Conservation (phyloP, 768 basidiomycete species). For the Neoboletus brunneissimus region DNA sequence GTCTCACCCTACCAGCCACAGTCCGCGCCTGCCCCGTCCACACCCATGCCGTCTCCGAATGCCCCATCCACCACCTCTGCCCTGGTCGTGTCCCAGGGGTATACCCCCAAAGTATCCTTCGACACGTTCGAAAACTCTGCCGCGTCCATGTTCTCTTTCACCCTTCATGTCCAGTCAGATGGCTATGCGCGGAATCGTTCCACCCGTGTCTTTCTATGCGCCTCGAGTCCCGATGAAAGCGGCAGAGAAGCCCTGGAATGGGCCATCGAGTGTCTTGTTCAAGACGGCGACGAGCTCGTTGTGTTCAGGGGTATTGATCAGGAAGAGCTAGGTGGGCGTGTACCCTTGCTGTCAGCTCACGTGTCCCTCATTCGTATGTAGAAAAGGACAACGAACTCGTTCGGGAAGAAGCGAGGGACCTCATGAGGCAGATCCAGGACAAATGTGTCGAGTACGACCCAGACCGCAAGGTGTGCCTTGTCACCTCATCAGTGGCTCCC, state of each 20-base stretch:
- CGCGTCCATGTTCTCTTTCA: slow-evolving; percentile 85
- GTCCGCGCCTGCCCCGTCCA: slow-evolving; percentile 10
- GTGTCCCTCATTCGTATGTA: slow-evolving; percentile 20
- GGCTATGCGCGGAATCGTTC: slow-evolving; percentile 72
- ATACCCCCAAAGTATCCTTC: slow-evolving; percentile 61
- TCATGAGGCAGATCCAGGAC: slow-evolving; percentile 77
- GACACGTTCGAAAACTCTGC: slow-evolving; percentile 84
- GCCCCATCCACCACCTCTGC: slow-evolving; percentile 14
- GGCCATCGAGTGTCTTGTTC: slow-evolving; percentile 80
- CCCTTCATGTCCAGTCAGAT: slow-evolving; percentile 79
- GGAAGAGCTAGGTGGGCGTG: slow-evolving; percentile 67
- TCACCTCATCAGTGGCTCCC: not conserved
- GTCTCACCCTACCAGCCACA: slow-evolving; percentile 19
- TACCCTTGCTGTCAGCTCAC: not conserved
- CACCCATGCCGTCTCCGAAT: slow-evolving; percentile 17
- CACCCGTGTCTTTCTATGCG: slow-evolving; percentile 88
- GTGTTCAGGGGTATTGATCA: slow-evolving; percentile 89
- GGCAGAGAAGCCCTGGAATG: slow-evolving; percentile 89
- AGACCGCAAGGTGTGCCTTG: slow-evolving; percentile 59
- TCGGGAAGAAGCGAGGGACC: slow-evolving; percentile 80
- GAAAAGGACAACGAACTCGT: slow-evolving; percentile 76
- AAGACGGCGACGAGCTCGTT: slow-evolving; percentile 90
- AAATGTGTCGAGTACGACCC: slow-evolving; percentile 77
- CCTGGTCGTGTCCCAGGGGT: slow-evolving; percentile 31
- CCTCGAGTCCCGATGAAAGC: slow-evolving; percentile 84